Percentiles rank a stretch among this genome's conserved stretches.
phyloP scores from a whole-genome alignment of 768 basidiomycete species.

The Naganishia kalamii region DNA sequence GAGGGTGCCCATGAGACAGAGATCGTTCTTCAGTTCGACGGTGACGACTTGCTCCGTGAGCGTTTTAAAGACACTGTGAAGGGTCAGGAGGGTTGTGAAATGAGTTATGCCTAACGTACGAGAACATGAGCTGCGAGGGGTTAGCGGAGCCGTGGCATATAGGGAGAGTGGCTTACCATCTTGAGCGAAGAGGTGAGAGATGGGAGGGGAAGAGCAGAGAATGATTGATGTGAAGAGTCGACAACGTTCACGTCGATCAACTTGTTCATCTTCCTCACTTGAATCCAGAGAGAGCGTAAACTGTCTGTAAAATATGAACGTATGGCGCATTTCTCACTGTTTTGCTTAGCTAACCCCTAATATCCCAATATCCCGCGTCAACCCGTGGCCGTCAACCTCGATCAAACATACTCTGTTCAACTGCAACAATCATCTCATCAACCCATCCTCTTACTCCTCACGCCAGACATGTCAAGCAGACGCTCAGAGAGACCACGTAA shows the following conservation, averaged over 20 bases:
- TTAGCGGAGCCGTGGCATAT: neutral
- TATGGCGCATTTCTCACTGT: neutral
- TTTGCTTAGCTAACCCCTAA: neutral
- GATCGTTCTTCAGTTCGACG: constrained; percentile 97
- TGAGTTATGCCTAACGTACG: constrained; percentile 1
- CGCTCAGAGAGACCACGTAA: constrained; percentile 5
- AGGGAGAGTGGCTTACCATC: constrained; percentile 7
- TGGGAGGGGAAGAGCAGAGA: neutral
- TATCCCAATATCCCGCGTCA: too few species aligned
- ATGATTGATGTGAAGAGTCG: neutral
- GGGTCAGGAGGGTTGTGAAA: neutral
- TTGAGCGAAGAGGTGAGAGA: neutral
- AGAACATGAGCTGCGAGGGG: constrained; percentile 26
- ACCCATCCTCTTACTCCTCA: too few species aligned
- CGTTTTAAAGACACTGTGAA: constrained; percentile 92
- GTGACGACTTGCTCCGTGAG: constrained; percentile 94
- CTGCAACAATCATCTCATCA: too few species aligned
- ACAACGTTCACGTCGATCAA: too few species aligned
- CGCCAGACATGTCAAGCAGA: neutral
- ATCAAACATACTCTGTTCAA: too few species aligned
- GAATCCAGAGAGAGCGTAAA: too few species aligned
- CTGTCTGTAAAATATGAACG: too few species aligned
- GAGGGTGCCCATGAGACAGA: constrained; percentile 87
- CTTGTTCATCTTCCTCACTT: too few species aligned
- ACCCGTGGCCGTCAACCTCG: too few species aligned